phyloP scores from a whole-genome alignment of 2,329 filamentous ascomycete genomes.

The Neobulgaria alba region DNA sequence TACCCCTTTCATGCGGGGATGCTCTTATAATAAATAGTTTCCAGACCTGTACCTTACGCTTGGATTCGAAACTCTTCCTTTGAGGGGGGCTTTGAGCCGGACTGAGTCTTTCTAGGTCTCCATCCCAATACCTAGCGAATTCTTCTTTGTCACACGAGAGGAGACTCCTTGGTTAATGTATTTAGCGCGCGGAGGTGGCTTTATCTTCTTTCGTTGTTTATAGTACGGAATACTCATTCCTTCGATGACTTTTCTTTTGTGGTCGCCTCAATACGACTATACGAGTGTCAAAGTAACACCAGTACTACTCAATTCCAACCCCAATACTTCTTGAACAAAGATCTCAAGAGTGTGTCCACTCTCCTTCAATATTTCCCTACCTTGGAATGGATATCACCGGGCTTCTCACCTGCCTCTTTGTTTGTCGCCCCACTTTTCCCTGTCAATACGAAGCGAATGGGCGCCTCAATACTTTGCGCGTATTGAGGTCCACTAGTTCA shows the following conservation, averaged over 20 bases:
- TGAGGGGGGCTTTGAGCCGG: not conserved
- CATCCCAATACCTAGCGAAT: not conserved
- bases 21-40: not conserved
- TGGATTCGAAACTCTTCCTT: not conserved
- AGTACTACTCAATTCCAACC: not conserved
- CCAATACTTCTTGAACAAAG: not conserved
- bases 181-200: too few relatives aligned
- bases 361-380: too few relatives aligned
- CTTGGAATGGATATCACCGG: too few relatives aligned
- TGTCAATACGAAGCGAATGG: not conserved
- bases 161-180: not conserved
- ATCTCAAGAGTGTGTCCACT: not conserved
- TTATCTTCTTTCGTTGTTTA: too few relatives aligned
- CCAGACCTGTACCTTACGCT: not conserved
- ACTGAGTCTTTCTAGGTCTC: not conserved
- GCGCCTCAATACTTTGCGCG: not conserved
- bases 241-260: not conserved
- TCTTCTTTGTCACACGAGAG: conserved; percentile 3
- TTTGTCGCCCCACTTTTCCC: not conserved
- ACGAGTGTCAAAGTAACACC: not conserved
- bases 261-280: not conserved
- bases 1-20: too few relatives aligned
- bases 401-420: not conserved
- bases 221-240: not conserved
- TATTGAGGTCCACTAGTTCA: too few relatives aligned